These are phyloP conservation scores for Alternaria consortialis DNA, from an alignment of 2,329 filamentous ascomycete genomes.

Conservation along the genomic window DNA sequence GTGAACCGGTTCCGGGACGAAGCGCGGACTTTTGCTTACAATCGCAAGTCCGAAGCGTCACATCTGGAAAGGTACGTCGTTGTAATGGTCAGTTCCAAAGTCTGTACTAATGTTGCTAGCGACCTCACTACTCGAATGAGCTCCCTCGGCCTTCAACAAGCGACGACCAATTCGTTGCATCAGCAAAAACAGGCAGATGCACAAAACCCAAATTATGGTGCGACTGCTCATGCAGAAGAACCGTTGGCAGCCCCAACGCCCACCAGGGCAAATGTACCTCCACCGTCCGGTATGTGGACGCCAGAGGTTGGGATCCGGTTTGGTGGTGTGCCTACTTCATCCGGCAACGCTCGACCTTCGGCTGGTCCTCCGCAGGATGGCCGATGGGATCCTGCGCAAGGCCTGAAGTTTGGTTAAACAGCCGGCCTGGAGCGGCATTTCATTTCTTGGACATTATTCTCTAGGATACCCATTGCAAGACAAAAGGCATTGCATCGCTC, in stretches of 20 bases:
- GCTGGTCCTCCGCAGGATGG: slow-evolving; percentile 48
- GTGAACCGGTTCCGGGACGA: slow-evolving; percentile 86
- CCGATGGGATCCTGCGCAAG: slow-evolving; percentile 52
- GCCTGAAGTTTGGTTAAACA: slow-evolving; percentile 51
- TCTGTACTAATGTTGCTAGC: slow-evolving; percentile 42
- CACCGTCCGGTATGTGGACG: slow-evolving; percentile 72
- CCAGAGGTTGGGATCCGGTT: slow-evolving; percentile 85
- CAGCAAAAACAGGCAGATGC: slow-evolving; percentile 60
- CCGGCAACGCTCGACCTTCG: slow-evolving; percentile 42
- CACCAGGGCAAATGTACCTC: slow-evolving; percentile 49
- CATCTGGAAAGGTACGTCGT: slow-evolving; percentile 74
- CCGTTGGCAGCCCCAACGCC: slow-evolving; percentile 63
- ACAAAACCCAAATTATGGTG: slow-evolving; percentile 68
- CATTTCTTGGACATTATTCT: neutral
- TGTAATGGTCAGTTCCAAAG: neutral
- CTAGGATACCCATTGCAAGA: slow-evolving; percentile 9
- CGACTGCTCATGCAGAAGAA: slow-evolving; percentile 56
- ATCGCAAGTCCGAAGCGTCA: slow-evolving; percentile 81
- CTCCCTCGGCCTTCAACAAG: slow-evolving; percentile 61
- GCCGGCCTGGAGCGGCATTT: neutral
- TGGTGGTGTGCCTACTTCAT: slow-evolving; percentile 55
- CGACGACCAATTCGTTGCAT: slow-evolving; percentile 53
- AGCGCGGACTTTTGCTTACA: slow-evolving; percentile 78
- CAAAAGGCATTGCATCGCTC: neutral
- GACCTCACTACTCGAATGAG: slow-evolving; percentile 70